Percentiles rank a stretch among this genome's conserved stretches.
phyloP scores from a whole-genome alignment of 495 filamentous ascomycete genomes.

The Aspergillus baeticus region DNA sequence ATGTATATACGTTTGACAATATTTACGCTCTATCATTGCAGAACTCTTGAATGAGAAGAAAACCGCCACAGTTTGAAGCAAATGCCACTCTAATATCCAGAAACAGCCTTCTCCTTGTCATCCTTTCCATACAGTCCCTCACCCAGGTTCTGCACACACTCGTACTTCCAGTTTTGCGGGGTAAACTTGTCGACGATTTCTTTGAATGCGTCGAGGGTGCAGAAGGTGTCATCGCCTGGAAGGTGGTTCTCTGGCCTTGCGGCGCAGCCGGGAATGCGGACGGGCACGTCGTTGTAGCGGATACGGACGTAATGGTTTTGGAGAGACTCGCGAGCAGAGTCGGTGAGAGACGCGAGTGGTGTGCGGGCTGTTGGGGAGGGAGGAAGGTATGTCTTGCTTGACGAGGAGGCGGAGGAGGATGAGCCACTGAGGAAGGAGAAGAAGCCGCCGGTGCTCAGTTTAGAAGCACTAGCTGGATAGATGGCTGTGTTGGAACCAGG shows the following conservation, averaged over 20 bases:
- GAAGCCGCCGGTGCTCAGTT: slow-evolving; percentile 24
- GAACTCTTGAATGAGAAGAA: not conserved
- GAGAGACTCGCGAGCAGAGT: slow-evolving; percentile 47
- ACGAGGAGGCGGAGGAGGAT: slow-evolving; percentile 12
- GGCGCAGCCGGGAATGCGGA: slow-evolving; percentile 78
- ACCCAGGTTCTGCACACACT: slow-evolving; percentile 68
- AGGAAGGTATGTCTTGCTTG: slow-evolving; percentile 16
- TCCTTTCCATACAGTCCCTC: slow-evolving; percentile 40
- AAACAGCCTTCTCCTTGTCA: slow-evolving; percentile 28
- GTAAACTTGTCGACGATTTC: slow-evolving; percentile 86
- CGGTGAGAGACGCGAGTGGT: slow-evolving; percentile 31
- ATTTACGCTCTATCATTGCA: not conserved
- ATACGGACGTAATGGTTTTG: slow-evolving; percentile 86
- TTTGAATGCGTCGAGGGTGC: slow-evolving; percentile 91
- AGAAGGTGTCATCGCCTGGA: slow-evolving; percentile 86
- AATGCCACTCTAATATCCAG: slow-evolving; percentile 34
- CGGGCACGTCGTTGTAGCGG: slow-evolving; percentile 82
- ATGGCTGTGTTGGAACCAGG: slow-evolving; percentile 1
- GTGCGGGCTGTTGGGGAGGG: slow-evolving; percentile 36
- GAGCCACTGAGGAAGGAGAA: slow-evolving; percentile 34
- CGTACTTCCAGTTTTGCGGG: slow-evolving; percentile 72
- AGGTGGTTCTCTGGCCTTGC: slow-evolving; percentile 75
- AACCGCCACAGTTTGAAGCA: not conserved
- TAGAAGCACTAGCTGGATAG: not conserved
- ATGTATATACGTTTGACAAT: not conserved